These are phyloP conservation scores for Coemansia sp. DNA, from an alignment of 192 early-diverging fungal genomes.

Conservation along the genomic window DNA sequence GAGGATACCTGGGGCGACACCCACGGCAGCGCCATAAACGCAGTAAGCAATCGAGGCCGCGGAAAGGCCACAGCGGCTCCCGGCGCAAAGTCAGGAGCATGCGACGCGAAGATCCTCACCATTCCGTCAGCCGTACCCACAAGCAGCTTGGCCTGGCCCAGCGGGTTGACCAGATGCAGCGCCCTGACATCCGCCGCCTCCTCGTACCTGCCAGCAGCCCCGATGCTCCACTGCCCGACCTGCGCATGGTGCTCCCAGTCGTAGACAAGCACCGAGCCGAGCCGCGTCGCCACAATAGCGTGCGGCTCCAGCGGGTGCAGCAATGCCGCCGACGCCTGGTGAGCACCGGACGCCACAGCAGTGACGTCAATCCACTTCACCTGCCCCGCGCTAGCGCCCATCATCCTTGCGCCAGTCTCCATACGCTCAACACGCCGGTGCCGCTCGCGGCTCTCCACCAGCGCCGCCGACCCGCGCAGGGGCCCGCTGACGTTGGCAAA, in stretches of 20 bases:
- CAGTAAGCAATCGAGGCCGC: slow-evolving; percentile 41
- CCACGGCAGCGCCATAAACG: slow-evolving; percentile 48
- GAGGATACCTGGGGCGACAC: not conserved
- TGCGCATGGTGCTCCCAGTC: slow-evolving; percentile 53
- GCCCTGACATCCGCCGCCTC: slow-evolving; percentile 59
- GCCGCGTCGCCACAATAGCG: slow-evolving; percentile 73
- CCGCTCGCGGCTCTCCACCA: slow-evolving; percentile 51
- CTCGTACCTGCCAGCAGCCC: not conserved
- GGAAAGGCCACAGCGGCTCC: slow-evolving; percentile 27
- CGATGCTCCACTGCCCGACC: slow-evolving; percentile 38
- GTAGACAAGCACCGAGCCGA: slow-evolving; percentile 57
- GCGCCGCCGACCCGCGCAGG: slow-evolving; percentile 42
- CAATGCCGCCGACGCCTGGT: slow-evolving; percentile 29
- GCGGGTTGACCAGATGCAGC: slow-evolving; percentile 89
- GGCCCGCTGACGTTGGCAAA: slow-evolving; percentile 49
- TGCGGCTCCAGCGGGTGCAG: slow-evolving; percentile 90
- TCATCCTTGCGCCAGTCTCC: slow-evolving; percentile 29
- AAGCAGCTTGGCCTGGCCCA: slow-evolving; percentile 80
- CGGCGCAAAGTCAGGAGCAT: slow-evolving; percentile 42
- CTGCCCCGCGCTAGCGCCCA: slow-evolving; percentile 21
- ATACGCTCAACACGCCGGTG: slow-evolving; percentile 32
- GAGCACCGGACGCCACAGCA: slow-evolving; percentile 17
- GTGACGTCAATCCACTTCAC: slow-evolving; percentile 49
- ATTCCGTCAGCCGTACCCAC: slow-evolving; percentile 51
- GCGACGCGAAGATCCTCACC: slow-evolving; percentile 52